Evolutionary conservation across 1,139 yeast species (phyloP).

Genomic region (Blastobotrys illinoisensis): DNA sequence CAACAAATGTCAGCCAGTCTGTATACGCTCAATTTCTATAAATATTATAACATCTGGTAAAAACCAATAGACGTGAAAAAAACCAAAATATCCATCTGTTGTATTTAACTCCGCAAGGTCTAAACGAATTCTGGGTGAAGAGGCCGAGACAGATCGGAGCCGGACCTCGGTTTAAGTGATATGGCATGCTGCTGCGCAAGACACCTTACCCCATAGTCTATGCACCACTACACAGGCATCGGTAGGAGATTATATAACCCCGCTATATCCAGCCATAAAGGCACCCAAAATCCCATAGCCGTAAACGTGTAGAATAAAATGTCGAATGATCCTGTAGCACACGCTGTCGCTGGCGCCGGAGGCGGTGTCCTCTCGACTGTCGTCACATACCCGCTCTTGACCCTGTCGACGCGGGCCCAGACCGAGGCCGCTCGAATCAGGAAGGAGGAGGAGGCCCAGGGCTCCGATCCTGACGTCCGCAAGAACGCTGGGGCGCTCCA

Average conservation of each 20-base stretch:
- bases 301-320: not conserved
- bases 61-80: too few relatives aligned
- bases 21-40: too few relatives aligned
- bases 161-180: not conserved
- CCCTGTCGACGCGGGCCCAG: constrained; percentile 80
- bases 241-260: not conserved
- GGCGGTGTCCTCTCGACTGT: constrained; percentile 88
- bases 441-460: constrained; percentile 25
- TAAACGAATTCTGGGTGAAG: too few relatives aligned
- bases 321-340: constrained; percentile 47
- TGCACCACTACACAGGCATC: not conserved
- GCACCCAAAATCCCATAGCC: not conserved
- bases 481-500: constrained; percentile 28
- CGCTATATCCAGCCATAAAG: not conserved
- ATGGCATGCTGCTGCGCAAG: not conserved
- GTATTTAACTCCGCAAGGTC: too few relatives aligned
- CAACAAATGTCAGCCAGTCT: too few relatives aligned
- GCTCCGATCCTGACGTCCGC: constrained; percentile 23
- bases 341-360: constrained; percentile 88
- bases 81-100: too few relatives aligned
- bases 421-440: constrained; percentile 46
- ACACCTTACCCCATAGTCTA: not conserved
- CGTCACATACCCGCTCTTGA: constrained; percentile 79
- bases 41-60: too few relatives aligned
- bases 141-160: not conserved